Percentiles rank a stretch among this genome's conserved stretches.
These are phyloP conservation scores for Myxozyma geophila DNA, from an alignment of 805 yeast genomes.

Conservation along the genomic window DNA sequence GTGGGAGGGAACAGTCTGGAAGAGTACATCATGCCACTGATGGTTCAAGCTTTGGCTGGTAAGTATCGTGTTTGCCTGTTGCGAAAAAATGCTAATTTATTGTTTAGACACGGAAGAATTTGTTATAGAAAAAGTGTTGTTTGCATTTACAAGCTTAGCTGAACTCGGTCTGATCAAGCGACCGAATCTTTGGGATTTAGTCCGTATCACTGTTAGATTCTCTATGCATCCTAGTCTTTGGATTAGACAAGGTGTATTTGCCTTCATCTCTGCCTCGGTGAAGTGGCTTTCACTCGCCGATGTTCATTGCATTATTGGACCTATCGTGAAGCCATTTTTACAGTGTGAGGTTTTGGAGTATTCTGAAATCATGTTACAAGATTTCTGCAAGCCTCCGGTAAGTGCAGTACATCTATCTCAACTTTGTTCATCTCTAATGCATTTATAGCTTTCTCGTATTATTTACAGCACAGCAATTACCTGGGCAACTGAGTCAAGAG, in stretches of 20 bases:
- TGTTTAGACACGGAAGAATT: constrained; percentile 67
- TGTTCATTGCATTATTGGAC: constrained; percentile 78
- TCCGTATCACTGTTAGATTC: constrained; percentile 58
- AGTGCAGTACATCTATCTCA: neutral
- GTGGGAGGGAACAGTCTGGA: constrained; percentile 83
- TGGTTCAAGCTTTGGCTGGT: constrained; percentile 78
- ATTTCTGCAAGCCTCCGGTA: constrained; percentile 66
- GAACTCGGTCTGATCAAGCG: constrained; percentile 61
- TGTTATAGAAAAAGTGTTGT: constrained; percentile 72
- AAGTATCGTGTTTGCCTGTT: neutral
- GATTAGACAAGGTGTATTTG: constrained; percentile 71
- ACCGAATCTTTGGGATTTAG: constrained; percentile 59
- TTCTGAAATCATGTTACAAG: constrained; percentile 65
- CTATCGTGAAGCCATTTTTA: constrained; percentile 75
- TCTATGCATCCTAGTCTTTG: constrained; percentile 85
- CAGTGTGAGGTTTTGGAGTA: constrained; percentile 75
- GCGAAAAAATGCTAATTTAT: neutral
- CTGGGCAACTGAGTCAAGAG: constrained; percentile 72
- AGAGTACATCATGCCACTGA: constrained; percentile 82
- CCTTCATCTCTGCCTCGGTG: constrained; percentile 65
- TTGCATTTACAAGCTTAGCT: constrained; percentile 59
- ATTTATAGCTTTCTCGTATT: constrained; percentile 54
- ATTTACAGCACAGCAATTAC: constrained; percentile 65
- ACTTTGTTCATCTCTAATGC: too few relatives aligned
- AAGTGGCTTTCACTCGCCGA: constrained; percentile 74